phyloP scores from a whole-genome alignment of 768 basidiomycete species.

The Paxillus ammoniavirescens region DNA sequence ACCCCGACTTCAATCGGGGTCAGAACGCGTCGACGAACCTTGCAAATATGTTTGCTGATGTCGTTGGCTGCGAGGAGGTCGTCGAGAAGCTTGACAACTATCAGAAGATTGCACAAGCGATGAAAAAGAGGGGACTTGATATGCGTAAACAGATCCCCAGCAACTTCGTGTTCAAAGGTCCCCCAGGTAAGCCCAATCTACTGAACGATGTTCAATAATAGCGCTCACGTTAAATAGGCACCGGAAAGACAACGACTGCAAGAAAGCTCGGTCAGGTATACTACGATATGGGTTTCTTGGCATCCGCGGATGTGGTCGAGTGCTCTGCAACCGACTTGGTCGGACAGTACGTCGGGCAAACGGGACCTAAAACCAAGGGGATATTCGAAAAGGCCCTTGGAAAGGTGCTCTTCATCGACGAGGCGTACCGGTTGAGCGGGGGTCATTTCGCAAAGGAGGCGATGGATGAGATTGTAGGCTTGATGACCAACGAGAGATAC shows the following conservation, averaged over 20 bases:
- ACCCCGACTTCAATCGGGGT: slow-evolving; percentile 56
- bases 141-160: slow-evolving; percentile 54
- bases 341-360: slow-evolving; percentile 70
- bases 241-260: slow-evolving; percentile 63
- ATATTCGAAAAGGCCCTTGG: slow-evolving; percentile 66
- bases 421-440: slow-evolving; percentile 63
- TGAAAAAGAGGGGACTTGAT: slow-evolving; percentile 44
- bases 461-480: slow-evolving; percentile 68
- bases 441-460: slow-evolving; percentile 73
- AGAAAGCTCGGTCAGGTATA: slow-evolving; percentile 64
- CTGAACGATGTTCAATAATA: neutral
- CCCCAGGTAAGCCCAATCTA: slow-evolving; percentile 47
- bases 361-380: slow-evolving; percentile 63
- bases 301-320: slow-evolving; percentile 53
- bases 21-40: slow-evolving; percentile 51
- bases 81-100: slow-evolving; percentile 46
- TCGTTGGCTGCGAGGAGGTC: slow-evolving; percentile 60
- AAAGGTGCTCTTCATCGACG: slow-evolving; percentile 69
- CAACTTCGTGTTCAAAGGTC: slow-evolving; percentile 70
- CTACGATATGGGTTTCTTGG: slow-evolving; percentile 63
- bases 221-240: slow-evolving; percentile 40
- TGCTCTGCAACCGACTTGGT: slow-evolving; percentile 73
- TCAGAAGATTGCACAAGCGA: slow-evolving; percentile 48
- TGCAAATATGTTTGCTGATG: slow-evolving; percentile 56
- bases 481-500: slow-evolving; percentile 59